Conservation (phyloP, 2,329 filamentous ascomycete genomes). For the Fusarium coicis region DNA sequence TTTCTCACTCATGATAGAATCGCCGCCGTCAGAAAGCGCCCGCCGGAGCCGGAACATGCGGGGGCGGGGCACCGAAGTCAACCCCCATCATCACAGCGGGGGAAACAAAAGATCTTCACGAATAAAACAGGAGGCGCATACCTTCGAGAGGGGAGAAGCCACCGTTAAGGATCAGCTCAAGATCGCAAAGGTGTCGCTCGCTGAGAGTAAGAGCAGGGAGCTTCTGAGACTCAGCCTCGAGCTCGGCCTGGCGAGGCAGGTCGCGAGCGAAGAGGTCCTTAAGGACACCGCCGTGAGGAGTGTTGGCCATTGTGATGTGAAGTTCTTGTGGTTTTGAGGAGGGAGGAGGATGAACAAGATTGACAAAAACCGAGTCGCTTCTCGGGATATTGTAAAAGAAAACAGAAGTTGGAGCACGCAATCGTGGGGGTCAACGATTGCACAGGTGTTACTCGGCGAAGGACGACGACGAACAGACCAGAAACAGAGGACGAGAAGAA, state of each 20-base stretch:
- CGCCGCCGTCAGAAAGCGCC: slow-evolving; percentile 12
- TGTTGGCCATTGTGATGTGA: slow-evolving; percentile 68
- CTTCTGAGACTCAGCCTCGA: slow-evolving; percentile 84
- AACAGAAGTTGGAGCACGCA: slow-evolving; percentile 45
- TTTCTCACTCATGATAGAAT: slow-evolving; percentile 4
- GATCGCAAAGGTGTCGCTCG: slow-evolving; percentile 96
- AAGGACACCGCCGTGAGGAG: slow-evolving; percentile 90
- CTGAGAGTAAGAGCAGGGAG: slow-evolving; percentile 86
- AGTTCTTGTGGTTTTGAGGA: slow-evolving; percentile 6
- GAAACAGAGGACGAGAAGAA: slow-evolving; percentile 21
- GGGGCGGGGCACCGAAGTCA: slow-evolving; percentile 37
- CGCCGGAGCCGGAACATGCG: slow-evolving; percentile 32
- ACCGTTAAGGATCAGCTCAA: slow-evolving; percentile 96
- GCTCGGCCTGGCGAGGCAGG: slow-evolving; percentile 81
- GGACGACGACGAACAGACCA: slow-evolving; percentile 15
- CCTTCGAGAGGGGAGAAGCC: slow-evolving; percentile 98
- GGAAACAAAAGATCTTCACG: background rate
- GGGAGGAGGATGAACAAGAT: slow-evolving; percentile 3
- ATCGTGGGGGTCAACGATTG: slow-evolving; percentile 46
- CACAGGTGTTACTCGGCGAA: slow-evolving; percentile 22
- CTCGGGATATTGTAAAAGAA: slow-evolving; percentile 24
- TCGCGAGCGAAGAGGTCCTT: slow-evolving; percentile 98
- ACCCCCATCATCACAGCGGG: slow-evolving; percentile 30
- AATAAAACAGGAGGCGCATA: slow-evolving; percentile 56
- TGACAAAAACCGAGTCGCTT: slow-evolving; percentile 15